Conservation (phyloP, 1,284 basidiomycete genomes). For the Phylloporus sp. region DNA sequence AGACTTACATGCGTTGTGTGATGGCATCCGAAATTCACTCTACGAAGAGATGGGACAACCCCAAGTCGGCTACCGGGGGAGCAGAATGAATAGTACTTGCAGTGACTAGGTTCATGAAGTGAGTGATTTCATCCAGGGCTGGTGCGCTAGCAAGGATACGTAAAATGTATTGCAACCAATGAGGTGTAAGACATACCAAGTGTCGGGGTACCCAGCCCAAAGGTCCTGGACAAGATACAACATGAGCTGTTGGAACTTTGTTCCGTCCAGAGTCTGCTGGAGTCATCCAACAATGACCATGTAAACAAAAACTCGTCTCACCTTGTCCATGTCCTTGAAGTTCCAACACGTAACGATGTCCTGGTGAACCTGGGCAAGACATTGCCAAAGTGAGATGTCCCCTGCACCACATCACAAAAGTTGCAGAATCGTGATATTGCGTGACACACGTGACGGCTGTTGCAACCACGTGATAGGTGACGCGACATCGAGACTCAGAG, state of each 20-base stretch:
- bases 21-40: slow-evolving; percentile 5
- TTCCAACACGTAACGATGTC: slow-evolving; percentile 16
- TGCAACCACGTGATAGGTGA: too few relatives aligned
- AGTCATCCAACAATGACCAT: background rate
- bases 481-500: too few relatives aligned
- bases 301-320: background rate
- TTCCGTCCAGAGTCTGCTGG: slow-evolving; percentile 10
- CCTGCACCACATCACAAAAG: too few relatives aligned
- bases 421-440: too few relatives aligned
- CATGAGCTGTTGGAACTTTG: slow-evolving; percentile 13
- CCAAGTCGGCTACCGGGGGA: slow-evolving; percentile 11
- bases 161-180: background rate
- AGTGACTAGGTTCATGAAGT: slow-evolving; percentile 10
- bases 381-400: slow-evolving; percentile 6
- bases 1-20: slow-evolving; percentile 3
- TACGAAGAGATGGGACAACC: slow-evolving; percentile 11
- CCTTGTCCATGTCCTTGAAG: slow-evolving; percentile 8
- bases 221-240: slow-evolving; percentile 15
- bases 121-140: slow-evolving; percentile 3
- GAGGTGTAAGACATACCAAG: background rate
- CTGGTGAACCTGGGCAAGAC: slow-evolving; percentile 10
- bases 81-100: slow-evolving; percentile 6
- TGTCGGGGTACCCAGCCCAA: background rate
- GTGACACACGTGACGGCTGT: too few relatives aligned
- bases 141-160: background rate